Percentiles rank a stretch among this genome's conserved stretches.
Evolutionary conservation across 2,329 filamentous ascomycete species (phyloP).

Genomic region (Talaromyces sp.): DNA sequence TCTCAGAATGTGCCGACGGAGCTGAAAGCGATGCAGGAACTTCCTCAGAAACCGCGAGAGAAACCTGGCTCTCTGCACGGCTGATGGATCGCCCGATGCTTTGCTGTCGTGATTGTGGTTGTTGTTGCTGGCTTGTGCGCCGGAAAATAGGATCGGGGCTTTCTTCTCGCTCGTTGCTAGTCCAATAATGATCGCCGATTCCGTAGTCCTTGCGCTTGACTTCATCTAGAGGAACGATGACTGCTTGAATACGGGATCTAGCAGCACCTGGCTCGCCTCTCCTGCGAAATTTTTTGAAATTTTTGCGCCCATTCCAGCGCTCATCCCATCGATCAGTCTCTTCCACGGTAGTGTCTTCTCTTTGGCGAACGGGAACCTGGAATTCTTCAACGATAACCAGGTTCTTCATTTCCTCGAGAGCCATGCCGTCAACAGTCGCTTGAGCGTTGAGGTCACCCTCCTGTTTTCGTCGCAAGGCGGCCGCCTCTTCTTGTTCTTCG

Average conservation of each 20-base stretch:
- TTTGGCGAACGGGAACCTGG: constrained; percentile 46
- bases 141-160: constrained; percentile 9
- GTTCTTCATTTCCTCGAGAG: constrained; percentile 66
- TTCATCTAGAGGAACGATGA: constrained; percentile 68
- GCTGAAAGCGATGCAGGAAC: background rate
- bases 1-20: constrained; percentile 13
- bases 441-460: constrained; percentile 62
- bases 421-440: constrained; percentile 56
- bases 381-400: constrained; percentile 75
- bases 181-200: constrained; percentile 72
- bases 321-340: constrained; percentile 70
- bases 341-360: constrained; percentile 29
- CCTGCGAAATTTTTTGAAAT: constrained; percentile 79
- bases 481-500: constrained; percentile 50
- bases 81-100: constrained; percentile 1
- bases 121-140: constrained; percentile 11
- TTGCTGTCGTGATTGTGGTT: background rate
- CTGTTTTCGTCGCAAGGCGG: constrained; percentile 51
- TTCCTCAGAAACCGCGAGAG: constrained; percentile 7
- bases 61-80: constrained; percentile 3
- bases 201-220: constrained; percentile 67
- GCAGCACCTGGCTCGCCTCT: constrained; percentile 27
- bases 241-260: constrained; percentile 43
- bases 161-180: constrained; percentile 7
- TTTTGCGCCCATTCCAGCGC: constrained; percentile 87